phyloP scores from a whole-genome alignment of 352 stramenopile genomes.

The Globisporangium recalcitrans region DNA sequence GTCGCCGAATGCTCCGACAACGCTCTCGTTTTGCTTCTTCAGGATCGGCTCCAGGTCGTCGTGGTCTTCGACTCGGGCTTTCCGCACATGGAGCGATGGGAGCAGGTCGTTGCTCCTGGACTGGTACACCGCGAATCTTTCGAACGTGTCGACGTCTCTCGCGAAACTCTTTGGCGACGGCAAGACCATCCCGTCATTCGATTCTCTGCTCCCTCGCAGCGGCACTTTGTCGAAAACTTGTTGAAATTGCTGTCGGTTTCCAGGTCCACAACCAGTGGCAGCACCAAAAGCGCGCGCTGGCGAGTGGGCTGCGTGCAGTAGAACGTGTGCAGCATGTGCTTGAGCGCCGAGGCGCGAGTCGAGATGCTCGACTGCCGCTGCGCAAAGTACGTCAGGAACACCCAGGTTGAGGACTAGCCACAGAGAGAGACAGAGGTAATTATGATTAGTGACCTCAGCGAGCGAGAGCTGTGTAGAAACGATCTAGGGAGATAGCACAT shows the following conservation, averaged over 20 bases:
- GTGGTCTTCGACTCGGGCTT: conserved; percentile 74
- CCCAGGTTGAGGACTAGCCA: conserved; percentile 31
- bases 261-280: conserved; percentile 42
- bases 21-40: conserved; percentile 44
- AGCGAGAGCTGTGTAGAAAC: too few species aligned
- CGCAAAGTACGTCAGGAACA: conserved; percentile 58
- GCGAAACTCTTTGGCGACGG: conserved; percentile 17
- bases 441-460: neutral
- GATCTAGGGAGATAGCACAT: conserved; percentile 6
- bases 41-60: conserved; percentile 77
- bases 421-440: neutral
- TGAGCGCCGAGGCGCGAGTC: conserved; percentile 35
- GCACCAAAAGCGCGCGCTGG: conserved; percentile 40
- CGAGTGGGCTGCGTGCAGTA: conserved; percentile 42
- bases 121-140: conserved; percentile 49
- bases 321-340: conserved; percentile 47
- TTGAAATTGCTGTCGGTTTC: conserved; percentile 43
- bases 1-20: conserved; percentile 80
- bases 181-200: conserved; percentile 15
- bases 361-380: conserved; percentile 33
- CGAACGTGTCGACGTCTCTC: conserved; percentile 35
- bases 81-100: conserved; percentile 46
- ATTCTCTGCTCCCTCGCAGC: conserved; percentile 10
- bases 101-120: conserved; percentile 29
- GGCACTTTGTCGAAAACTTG: conserved; percentile 50